Evolutionary conservation across 2,329 filamentous ascomycete species (phyloP), one percentile per base, ranked within the genome.

Genomic region (Hyphodiscus sp.): DNA sequence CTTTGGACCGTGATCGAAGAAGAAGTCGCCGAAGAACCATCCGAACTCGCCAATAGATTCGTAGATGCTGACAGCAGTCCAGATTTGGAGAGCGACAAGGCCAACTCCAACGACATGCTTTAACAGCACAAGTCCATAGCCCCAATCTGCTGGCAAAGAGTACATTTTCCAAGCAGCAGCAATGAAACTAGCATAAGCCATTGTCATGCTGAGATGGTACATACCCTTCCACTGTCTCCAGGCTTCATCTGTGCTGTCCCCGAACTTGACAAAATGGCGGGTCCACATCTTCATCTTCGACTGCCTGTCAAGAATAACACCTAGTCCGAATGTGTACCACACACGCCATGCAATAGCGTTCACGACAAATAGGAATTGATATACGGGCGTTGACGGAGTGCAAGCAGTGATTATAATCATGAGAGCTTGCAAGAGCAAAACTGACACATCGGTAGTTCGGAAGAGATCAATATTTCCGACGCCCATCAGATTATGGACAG

Each of bases 11-110:
- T 89, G 86, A 57, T 96, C 90, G 68, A 94, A 96, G 77, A 99
- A 97, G 76, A 97, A 99, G 69, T 99, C 94, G 18, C 94, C 94
- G 67, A 91, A 97, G 76, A 97, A 97, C 92, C 92, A 99, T 63
- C 94, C 94, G 65, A 97, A 99, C 67, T 99, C 94, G 53, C 94
- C 94, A 0, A 99, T 82, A 1, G 90, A 95, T 49, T 96, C 91
- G 69, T 97, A 95, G 61, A 97, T 91, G 69, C 91, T 96, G 60
- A 88, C 77, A 1, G 90, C 86, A 1, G 91, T 96, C 94, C 94
- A 99, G 18, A 95, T 72, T 66, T 99, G 94, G 49, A 99, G 78
- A 11, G 87, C 84, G 55, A 97, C 83, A 59, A 97, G 76, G 50
- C 87, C 82, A 48, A 80, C 76, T 44, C 94, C 94, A 33, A 97